These are phyloP conservation scores for Thermomucor indicae-seudaticae DNA, from an alignment of 371 early-diverging fungal species.

Conservation along the genomic window DNA sequence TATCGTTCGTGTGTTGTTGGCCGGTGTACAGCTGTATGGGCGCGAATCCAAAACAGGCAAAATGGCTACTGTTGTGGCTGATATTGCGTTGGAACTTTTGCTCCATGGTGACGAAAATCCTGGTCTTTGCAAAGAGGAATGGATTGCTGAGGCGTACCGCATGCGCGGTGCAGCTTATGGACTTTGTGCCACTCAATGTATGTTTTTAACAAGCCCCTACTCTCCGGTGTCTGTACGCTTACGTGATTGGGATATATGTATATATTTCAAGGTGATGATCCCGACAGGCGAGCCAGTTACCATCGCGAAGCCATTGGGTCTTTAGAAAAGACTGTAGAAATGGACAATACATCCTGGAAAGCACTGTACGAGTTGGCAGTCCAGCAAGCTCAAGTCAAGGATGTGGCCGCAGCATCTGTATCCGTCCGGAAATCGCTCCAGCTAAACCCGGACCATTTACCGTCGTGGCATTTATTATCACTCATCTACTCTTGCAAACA, in stretches of 20 bases:
- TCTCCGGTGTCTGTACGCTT: too few relatives aligned
- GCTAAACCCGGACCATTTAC: constrained; percentile 53
- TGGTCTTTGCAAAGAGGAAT: background rate
- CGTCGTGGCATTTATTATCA: constrained; percentile 84
- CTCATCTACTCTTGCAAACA: constrained; percentile 63
- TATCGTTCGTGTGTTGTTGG: constrained; percentile 37
- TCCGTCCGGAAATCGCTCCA: constrained; percentile 57
- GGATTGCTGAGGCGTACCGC: constrained; percentile 35
- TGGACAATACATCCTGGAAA: constrained; percentile 50
- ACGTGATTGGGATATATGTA: background rate
- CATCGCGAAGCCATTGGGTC: constrained; percentile 60
- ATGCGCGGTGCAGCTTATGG: constrained; percentile 58
- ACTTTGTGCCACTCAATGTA: constrained; percentile 54
- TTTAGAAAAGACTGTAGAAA: background rate
- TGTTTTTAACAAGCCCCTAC: too few relatives aligned
- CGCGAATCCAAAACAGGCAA: constrained; percentile 35
- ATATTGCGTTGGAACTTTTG: constrained; percentile 20
- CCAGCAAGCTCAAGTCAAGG: constrained; percentile 75
- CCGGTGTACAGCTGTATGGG: constrained; percentile 39
- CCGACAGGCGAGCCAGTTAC: constrained; percentile 56
- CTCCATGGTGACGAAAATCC: background rate
- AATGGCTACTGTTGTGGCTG: constrained; percentile 36
- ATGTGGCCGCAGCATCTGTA: constrained; percentile 58
- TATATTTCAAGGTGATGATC: constrained; percentile 24
- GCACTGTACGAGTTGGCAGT: constrained; percentile 73